Evolutionary conservation across 2,329 filamentous ascomycete genomes (phyloP).

Genomic region (Chaetomium olivaceum): DNA sequence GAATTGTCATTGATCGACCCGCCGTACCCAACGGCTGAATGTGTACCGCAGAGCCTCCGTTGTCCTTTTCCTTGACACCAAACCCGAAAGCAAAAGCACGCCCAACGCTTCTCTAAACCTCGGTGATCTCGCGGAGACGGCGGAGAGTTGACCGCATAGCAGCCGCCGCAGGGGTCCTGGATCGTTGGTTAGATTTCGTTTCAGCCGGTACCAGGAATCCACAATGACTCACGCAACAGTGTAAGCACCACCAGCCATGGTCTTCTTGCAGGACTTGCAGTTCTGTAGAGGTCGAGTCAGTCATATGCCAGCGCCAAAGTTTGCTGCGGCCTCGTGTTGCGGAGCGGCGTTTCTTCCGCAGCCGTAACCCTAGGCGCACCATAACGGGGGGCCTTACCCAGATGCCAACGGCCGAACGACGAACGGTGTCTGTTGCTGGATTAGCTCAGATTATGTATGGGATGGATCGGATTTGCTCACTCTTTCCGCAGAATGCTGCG

Average conservation of each 20-base stretch:
- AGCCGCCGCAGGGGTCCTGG: constrained; percentile 85
- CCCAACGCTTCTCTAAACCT: constrained; percentile 66
- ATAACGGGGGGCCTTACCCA: constrained; percentile 22
- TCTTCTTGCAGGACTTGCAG: constrained; percentile 95
- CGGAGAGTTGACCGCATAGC: constrained; percentile 95
- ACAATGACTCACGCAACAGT: constrained; percentile 82
- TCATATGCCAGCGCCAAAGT: not conserved
- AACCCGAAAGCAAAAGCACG: constrained; percentile 35
- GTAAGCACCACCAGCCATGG: constrained; percentile 90
- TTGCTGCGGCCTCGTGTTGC: not conserved
- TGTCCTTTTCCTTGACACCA: constrained; percentile 37
- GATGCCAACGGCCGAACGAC: constrained; percentile 82
- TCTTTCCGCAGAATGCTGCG: constrained; percentile 93
- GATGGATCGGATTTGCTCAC: constrained; percentile 1
- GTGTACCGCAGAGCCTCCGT: constrained; percentile 34
- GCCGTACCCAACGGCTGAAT: constrained; percentile 34
- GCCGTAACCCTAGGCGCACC: not conserved
- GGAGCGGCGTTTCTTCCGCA: not conserved
- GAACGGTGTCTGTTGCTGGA: constrained; percentile 64
- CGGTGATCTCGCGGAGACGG: constrained; percentile 94
- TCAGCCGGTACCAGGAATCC: not conserved
- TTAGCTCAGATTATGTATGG: not conserved
- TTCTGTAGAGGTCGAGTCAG: constrained; percentile 66
- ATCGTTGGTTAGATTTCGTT: constrained; percentile 10
- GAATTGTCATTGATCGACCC: constrained; percentile 35